Evolutionary conservation across 2,329 filamentous ascomycete species (phyloP), one percentile per base, ranked within the genome.

Genomic region (Talaromyces rugulosus): DNA sequence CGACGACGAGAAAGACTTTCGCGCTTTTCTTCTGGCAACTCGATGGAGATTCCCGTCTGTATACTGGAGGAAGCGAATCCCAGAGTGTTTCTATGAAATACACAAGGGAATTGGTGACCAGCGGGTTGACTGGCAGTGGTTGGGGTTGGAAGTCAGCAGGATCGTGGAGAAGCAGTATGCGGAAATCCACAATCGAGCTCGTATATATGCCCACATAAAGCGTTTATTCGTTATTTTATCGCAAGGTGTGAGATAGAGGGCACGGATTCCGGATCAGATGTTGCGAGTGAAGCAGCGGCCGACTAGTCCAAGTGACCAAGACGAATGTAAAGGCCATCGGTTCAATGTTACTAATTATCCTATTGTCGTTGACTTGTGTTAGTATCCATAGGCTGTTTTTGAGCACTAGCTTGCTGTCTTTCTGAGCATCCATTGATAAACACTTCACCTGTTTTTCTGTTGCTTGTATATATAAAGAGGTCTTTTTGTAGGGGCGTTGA

Each of bases 71-170:
- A 11, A 33, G 16, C 12, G 12, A 3, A 58, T 62, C 5, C 56
- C 56, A 7, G 12, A n/a, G 7, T 36, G 30, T 27, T 12, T 62
- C 5, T 59, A 36, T 40, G 60, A 62, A 40, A 2, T 62, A 50
- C 51, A 42, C 30, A 55, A 57, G 4, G 51, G 31, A 16, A 12
- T 50, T 6, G 18, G 3, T 12, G 16, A 4, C 11, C 31, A 9
- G 34, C 36, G 33, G 16, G 2, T 59, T 27, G 56, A 62, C 36
- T 62, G 56, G 56, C 60, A 62, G 52, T 56, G 53, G 34, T 18
- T 62, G 4, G 60, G 51, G 16, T 34, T 62, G 27, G 60, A 62
- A 23, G 58, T 51, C n/a, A 16, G 16, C 23, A 56, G 50, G n/a
- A 9, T 40, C 3, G 56, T 59, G 56, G 60, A 56, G 36, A 14